phyloP scores from a whole-genome alignment of 805 yeast genomes.

The Starmerella stigmatis region DNA sequence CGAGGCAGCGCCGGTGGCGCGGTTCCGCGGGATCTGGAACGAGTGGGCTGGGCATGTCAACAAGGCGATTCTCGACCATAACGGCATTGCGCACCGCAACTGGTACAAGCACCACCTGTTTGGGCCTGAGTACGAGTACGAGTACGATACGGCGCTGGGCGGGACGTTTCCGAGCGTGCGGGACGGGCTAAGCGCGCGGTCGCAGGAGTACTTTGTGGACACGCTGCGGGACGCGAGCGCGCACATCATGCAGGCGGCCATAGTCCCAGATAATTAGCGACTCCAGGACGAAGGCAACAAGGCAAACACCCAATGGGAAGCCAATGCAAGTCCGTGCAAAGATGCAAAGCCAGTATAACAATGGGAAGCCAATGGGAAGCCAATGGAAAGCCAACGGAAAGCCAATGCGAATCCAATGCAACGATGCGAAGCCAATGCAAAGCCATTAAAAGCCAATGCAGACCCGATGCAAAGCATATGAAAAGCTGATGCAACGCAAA shows the following conservation, averaged over 20 bases:
- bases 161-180: slow-evolving; percentile 68
- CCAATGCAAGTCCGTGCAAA: too few relatives aligned
- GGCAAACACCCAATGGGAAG: too few relatives aligned
- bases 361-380: too few relatives aligned
- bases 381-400: too few relatives aligned
- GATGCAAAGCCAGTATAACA: too few relatives aligned
- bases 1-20: slow-evolving; percentile 63
- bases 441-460: too few relatives aligned
- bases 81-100: slow-evolving; percentile 40
- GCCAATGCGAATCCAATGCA: too few relatives aligned
- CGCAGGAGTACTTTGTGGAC: slow-evolving; percentile 45
- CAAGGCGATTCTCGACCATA: slow-evolving; percentile 39
- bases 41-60: slow-evolving; percentile 50
- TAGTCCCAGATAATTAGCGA: not conserved
- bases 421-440: too few relatives aligned
- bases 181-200: slow-evolving; percentile 46
- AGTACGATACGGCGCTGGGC: slow-evolving; percentile 40
- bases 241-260: slow-evolving; percentile 12
- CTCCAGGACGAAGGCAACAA: too few relatives aligned
- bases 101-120: slow-evolving; percentile 59
- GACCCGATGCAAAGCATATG: too few relatives aligned
- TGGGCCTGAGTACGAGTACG: slow-evolving; percentile 58
- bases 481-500: too few relatives aligned
- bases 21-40: slow-evolving; percentile 74
- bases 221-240: slow-evolving; percentile 15